A percentile compares a stretch with the other conserved stretches of the same genome.
Conservation (phyloP, 164 flowering plant species). For the Annona cherimola region DNA sequence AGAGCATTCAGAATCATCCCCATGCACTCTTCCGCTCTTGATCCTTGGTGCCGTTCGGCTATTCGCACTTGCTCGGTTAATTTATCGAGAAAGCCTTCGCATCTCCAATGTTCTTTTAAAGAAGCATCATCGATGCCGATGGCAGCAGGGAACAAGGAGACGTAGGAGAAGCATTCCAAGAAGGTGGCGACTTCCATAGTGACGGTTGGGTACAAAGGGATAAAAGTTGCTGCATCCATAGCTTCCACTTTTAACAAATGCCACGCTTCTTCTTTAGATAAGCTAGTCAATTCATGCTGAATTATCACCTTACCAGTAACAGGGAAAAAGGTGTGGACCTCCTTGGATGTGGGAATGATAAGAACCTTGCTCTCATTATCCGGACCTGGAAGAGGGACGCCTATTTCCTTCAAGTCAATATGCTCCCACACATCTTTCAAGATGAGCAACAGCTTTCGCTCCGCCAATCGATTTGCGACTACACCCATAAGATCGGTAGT, state of each 20-base stretch:
- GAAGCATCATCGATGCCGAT: background rate
- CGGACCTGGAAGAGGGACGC: background rate
- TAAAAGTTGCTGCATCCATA: background rate
- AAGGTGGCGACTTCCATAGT: background rate
- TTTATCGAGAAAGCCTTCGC: background rate
- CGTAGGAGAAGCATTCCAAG: background rate
- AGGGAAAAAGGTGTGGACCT: background rate
- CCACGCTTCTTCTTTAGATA: background rate
- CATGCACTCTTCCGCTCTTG: too few species aligned
- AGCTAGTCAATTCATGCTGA: background rate
- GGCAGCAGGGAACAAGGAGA: background rate
- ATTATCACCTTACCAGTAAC: background rate
- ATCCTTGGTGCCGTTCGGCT: too few species aligned
- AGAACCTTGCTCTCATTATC: background rate
- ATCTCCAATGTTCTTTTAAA: background rate
- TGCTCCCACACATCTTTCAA: conserved; percentile 2
- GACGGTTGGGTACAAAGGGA: background rate
- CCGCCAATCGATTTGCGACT: too few species aligned
- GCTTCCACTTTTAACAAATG: background rate
- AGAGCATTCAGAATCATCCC: too few species aligned
- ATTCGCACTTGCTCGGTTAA: background rate
- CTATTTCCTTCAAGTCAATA: background rate
- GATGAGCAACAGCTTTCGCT: background rate
- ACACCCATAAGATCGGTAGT: too few species aligned
- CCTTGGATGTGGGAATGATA: background rate